phyloP scores from a whole-genome alignment of 106 monocot species.

The Hemerocallis citrina region DNA sequence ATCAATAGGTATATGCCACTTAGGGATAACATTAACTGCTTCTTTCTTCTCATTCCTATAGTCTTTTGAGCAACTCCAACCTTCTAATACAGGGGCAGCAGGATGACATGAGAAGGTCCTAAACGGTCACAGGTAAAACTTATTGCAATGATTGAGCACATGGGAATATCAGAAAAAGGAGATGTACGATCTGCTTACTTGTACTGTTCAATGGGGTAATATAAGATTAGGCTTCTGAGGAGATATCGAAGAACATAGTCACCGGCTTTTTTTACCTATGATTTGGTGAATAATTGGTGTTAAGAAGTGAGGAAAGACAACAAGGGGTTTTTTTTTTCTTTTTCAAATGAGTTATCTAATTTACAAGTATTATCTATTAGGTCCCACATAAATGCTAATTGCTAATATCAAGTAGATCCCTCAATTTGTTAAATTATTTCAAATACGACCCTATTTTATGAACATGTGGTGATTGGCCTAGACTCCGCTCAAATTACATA shows the following conservation, averaged over 20 bases:
- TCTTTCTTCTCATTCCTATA: constrained; percentile 17
- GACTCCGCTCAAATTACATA: no score
- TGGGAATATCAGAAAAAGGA: background rate
- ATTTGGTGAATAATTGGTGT: background rate
- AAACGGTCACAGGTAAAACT: background rate
- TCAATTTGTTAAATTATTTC: no score
- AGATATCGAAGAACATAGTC: constrained; percentile 82
- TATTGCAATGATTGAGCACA: background rate
- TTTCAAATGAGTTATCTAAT: no score
- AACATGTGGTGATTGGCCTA: no score
- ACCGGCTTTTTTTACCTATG: constrained; percentile 81
- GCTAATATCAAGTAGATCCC: no score
- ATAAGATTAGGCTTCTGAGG: constrained; percentile 64
- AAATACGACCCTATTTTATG: no score
- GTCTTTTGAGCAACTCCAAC: constrained; percentile 65
- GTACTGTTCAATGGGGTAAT: constrained; percentile 80
- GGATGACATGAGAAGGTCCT: constrained; percentile 34
- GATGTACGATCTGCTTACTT: constrained; percentile 37
- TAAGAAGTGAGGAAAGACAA: background rate
- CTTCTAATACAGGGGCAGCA: constrained; percentile 39
- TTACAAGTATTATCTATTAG: no score
- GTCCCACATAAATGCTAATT: no score
- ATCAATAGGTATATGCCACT: constrained; percentile 67
- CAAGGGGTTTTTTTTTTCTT: no score
- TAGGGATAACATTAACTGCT: constrained; percentile 27